Conservation (phyloP, 305 asterid genomes). For the Euphrasia arctica region DNA sequence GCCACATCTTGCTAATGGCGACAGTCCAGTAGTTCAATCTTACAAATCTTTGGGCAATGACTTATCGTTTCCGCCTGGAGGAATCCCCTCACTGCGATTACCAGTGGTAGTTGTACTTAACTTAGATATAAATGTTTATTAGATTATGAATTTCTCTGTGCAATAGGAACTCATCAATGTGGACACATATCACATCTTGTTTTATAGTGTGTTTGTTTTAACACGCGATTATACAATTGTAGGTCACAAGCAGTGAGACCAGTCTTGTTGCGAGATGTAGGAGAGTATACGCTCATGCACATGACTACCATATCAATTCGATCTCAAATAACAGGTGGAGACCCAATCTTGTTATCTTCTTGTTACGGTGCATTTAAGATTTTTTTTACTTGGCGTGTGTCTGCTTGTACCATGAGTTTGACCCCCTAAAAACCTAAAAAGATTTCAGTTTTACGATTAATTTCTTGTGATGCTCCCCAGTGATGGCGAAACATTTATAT, state of each 20-base stretch:
- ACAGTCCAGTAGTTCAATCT: constrained; percentile 53
- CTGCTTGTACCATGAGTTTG: constrained; percentile 4
- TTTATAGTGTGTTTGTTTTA: constrained; percentile 11
- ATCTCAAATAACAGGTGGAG: constrained; percentile 93
- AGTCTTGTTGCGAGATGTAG: constrained; percentile 94
- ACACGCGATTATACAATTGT: constrained; percentile 29
- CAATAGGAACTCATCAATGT: constrained; percentile 10
- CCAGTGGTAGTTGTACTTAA: constrained; percentile 93
- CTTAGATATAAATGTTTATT: constrained; percentile 25
- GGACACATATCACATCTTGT: constrained; percentile 15
- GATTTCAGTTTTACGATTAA: constrained; percentile 13
- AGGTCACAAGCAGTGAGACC: constrained; percentile 89
- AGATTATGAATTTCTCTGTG: constrained; percentile 11
- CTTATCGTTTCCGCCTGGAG: constrained; percentile 53
- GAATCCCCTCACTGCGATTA: constrained; percentile 67
- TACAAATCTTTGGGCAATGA: constrained; percentile 57
- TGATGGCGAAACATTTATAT: constrained; percentile 98
- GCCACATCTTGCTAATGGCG: constrained; percentile 63
- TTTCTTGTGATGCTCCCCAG: constrained; percentile 43
- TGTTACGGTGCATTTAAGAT: constrained; percentile 14
- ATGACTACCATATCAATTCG: constrained; percentile 97
- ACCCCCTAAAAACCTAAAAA: constrained; percentile 10
- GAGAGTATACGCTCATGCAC: constrained; percentile 99
- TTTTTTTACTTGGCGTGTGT: not conserved
- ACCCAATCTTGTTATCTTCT: constrained; percentile 10